Evolutionary conservation across 208 protist genomes (phyloP).

Genomic region (Trypanosomatidae sp.): DNA sequence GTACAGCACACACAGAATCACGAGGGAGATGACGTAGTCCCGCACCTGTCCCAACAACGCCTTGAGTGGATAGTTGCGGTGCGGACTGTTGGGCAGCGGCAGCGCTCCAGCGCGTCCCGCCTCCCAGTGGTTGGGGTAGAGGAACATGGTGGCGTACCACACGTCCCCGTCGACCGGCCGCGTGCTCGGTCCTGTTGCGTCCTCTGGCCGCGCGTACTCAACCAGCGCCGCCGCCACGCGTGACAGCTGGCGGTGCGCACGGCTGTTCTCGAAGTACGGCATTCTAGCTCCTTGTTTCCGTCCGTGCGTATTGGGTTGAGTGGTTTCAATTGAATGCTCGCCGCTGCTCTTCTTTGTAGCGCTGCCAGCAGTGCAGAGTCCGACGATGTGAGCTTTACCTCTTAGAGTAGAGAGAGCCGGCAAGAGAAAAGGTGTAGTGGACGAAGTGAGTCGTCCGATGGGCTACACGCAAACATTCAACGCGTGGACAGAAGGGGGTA

Average conservation of each 20-base stretch:
- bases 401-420: too few relatives aligned
- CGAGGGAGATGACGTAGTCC: slow-evolving; percentile 22
- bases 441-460: too few relatives aligned
- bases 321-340: too few relatives aligned
- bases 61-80: slow-evolving; percentile 6
- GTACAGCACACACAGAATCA: too few relatives aligned
- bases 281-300: neutral
- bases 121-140: slow-evolving; percentile 86
- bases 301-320: too few relatives aligned
- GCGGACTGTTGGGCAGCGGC: slow-evolving; percentile 18
- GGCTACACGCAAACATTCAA: too few relatives aligned
- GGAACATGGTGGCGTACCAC: slow-evolving; percentile 74
- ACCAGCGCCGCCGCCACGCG: neutral
- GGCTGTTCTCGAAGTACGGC: neutral
- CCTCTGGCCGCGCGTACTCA: slow-evolving; percentile 9
- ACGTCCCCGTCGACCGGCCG: slow-evolving; percentile 55
- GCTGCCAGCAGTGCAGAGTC: too few relatives aligned
- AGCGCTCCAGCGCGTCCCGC: slow-evolving; percentile 35
- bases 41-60: neutral
- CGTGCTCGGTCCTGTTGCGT: slow-evolving; percentile 29
- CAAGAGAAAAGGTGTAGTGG: too few relatives aligned
- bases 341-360: too few relatives aligned
- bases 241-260: neutral
- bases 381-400: too few relatives aligned
- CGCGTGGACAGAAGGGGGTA: too few relatives aligned